Conservation (phyloP, 2,329 filamentous ascomycete species). For the Chaetomium globosum region DNA sequence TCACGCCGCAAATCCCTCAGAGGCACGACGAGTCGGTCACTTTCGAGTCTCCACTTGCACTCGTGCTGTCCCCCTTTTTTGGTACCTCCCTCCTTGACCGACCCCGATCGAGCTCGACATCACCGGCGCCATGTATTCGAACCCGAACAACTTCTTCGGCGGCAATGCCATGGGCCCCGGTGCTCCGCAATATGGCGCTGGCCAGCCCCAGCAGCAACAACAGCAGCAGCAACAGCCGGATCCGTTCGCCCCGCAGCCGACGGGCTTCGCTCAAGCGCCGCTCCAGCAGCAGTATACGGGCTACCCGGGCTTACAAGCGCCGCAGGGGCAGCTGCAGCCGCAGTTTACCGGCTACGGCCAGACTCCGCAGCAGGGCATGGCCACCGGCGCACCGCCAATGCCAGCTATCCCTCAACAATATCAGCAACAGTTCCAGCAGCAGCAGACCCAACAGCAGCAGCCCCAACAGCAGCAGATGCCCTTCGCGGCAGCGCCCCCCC, state of each 20-base stretch:
- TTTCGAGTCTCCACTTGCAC: slow-evolving; percentile 1
- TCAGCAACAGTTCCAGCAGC: slow-evolving; percentile 61
- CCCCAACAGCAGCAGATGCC: slow-evolving; percentile 51
- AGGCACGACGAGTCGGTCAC: slow-evolving; percentile 1
- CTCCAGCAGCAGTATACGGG: slow-evolving; percentile 64
- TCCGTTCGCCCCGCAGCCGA: slow-evolving; percentile 62
- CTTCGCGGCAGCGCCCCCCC: slow-evolving; percentile 57
- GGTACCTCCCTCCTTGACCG: background rate
- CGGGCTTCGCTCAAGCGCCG: slow-evolving; percentile 60
- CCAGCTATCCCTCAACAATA: slow-evolving; percentile 63
- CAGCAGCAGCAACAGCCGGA: slow-evolving; percentile 55
- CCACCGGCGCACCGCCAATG: slow-evolving; percentile 61
- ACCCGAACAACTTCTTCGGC: slow-evolving; percentile 82
- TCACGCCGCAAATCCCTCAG: slow-evolving; percentile 7
- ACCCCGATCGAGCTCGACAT: slow-evolving; percentile 16
- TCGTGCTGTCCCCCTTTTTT: slow-evolving; percentile 21
- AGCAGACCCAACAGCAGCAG: slow-evolving; percentile 51
- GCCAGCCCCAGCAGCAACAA: slow-evolving; percentile 56
- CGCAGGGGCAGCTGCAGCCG: slow-evolving; percentile 60
- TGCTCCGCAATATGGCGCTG: slow-evolving; percentile 60
- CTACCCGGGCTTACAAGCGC: slow-evolving; percentile 51
- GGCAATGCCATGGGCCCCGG: slow-evolving; percentile 75
- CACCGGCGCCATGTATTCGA: slow-evolving; percentile 73
- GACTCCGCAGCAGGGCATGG: slow-evolving; percentile 61
- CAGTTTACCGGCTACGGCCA: slow-evolving; percentile 68